These are phyloP conservation scores for Sclerotinia minor DNA, from an alignment of 2,329 filamentous ascomycete genomes.

Conservation along the genomic window DNA sequence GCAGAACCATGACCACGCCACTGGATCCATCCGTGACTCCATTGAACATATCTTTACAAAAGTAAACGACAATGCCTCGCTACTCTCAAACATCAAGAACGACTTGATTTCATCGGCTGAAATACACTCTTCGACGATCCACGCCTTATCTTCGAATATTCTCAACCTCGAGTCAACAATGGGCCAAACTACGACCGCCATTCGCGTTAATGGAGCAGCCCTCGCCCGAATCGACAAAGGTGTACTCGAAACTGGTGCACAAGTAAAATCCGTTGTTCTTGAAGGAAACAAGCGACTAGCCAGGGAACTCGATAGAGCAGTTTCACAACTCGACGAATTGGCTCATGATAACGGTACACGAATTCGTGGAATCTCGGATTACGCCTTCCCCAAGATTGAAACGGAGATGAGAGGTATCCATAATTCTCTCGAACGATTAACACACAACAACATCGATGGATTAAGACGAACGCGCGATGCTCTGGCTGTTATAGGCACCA, in stretches of 20 bases:
- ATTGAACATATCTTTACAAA: slow-evolving; percentile 26
- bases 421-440: slow-evolving; percentile 18
- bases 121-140: slow-evolving; percentile 22
- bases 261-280: slow-evolving; percentile 31
- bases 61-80: slow-evolving; percentile 20
- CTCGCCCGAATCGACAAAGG: slow-evolving; percentile 33
- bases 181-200: slow-evolving; percentile 28
- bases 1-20: slow-evolving; percentile 19
- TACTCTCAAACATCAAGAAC: slow-evolving; percentile 22
- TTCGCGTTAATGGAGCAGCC: slow-evolving; percentile 32
- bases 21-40: slow-evolving; percentile 27
- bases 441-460: slow-evolving; percentile 20
- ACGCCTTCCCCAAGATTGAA: slow-evolving; percentile 32
- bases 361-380: slow-evolving; percentile 31
- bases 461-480: slow-evolving; percentile 27
- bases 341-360: slow-evolving; percentile 31
- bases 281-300: slow-evolving; percentile 27
- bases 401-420: slow-evolving; percentile 25
- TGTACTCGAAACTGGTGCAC: slow-evolving; percentile 32
- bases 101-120: slow-evolving; percentile 21
- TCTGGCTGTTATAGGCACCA: slow-evolving; percentile 31
- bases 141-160: slow-evolving; percentile 25
- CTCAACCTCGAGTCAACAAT: slow-evolving; percentile 22
- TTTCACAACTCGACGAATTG: slow-evolving; percentile 30
- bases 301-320: slow-evolving; percentile 23